A percentile compares a stretch with the other conserved stretches of the same genome.
Evolutionary conservation across 768 basidiomycete species (phyloP).

Genomic region (Cystobasidiopsis lactophilus): DNA sequence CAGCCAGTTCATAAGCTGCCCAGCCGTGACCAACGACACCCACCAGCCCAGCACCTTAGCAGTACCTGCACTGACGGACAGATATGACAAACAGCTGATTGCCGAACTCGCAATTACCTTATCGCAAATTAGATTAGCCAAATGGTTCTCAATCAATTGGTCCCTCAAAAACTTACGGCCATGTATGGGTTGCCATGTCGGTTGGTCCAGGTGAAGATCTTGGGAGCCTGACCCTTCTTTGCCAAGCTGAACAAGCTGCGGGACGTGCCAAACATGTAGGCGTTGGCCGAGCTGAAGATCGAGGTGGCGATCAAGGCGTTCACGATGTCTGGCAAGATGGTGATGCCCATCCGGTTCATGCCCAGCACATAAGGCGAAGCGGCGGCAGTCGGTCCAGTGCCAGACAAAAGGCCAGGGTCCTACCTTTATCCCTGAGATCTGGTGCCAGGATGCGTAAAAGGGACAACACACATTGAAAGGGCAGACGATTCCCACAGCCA

Average conservation of each 20-base stretch:
- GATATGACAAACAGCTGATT: too few species aligned
- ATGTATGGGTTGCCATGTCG: slow-evolving; percentile 22
- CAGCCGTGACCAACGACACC: slow-evolving; percentile 17
- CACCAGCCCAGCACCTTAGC: slow-evolving; percentile 19
- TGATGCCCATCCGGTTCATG: slow-evolving; percentile 18
- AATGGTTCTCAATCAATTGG: too few species aligned
- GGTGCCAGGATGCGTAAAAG: background rate
- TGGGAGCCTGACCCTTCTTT: slow-evolving; percentile 20
- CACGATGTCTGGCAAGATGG: slow-evolving; percentile 13
- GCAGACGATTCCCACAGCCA: slow-evolving; percentile 60
- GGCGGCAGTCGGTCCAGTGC: slow-evolving; percentile 2
- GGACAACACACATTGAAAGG: slow-evolving; percentile 38
- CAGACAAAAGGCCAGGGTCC: background rate
- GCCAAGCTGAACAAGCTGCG: slow-evolving; percentile 23
- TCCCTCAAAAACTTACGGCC: too few species aligned
- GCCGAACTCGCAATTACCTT: too few species aligned
- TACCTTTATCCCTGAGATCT: background rate
- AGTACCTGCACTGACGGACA: slow-evolving; percentile 19
- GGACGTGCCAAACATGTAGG: slow-evolving; percentile 19
- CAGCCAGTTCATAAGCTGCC: slow-evolving; percentile 18
- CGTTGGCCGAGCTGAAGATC: slow-evolving; percentile 20
- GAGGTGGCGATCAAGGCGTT: slow-evolving; percentile 7
- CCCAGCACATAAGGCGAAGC: slow-evolving; percentile 60
- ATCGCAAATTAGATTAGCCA: too few species aligned
- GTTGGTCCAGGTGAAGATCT: slow-evolving; percentile 18